These are phyloP conservation scores for Fusarium chuoi DNA, from an alignment of 2,329 filamentous ascomycete genomes.

Conservation along the genomic window DNA sequence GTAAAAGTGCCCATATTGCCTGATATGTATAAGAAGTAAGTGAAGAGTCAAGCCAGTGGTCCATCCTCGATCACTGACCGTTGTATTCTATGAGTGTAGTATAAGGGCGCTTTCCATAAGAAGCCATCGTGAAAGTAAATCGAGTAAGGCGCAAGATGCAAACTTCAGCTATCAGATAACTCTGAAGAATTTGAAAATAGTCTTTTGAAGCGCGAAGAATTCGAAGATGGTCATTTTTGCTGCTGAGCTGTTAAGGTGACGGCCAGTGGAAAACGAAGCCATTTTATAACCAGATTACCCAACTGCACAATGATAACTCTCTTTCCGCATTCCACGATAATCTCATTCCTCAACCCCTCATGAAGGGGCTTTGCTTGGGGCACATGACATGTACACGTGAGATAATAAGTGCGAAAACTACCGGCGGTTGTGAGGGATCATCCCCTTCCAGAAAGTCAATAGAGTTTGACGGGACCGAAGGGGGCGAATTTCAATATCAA, in stretches of 20 bases:
- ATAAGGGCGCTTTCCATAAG: background rate
- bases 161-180: background rate
- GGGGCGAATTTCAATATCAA: background rate
- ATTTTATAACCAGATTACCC: background rate
- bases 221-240: background rate
- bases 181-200: background rate
- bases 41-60: background rate
- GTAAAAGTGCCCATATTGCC: background rate
- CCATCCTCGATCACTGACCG: background rate
- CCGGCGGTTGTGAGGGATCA: background rate
- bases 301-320: background rate
- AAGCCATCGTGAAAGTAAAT: background rate
- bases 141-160: rapidly evolving
- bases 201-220: rapidly evolving
- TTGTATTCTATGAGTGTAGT: background rate
- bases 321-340: background rate
- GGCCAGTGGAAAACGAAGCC: rapidly evolving
- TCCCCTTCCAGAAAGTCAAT: background rate
- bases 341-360: background rate
- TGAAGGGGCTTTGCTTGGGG: background rate
- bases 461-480: background rate
- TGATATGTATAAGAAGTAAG: background rate
- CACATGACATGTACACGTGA: background rate
- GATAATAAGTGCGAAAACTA: background rate
- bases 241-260: rapidly evolving